Evolutionary conservation across 805 yeast genomes (phyloP).

Genomic region (Pichia thaimueangensis): DNA sequence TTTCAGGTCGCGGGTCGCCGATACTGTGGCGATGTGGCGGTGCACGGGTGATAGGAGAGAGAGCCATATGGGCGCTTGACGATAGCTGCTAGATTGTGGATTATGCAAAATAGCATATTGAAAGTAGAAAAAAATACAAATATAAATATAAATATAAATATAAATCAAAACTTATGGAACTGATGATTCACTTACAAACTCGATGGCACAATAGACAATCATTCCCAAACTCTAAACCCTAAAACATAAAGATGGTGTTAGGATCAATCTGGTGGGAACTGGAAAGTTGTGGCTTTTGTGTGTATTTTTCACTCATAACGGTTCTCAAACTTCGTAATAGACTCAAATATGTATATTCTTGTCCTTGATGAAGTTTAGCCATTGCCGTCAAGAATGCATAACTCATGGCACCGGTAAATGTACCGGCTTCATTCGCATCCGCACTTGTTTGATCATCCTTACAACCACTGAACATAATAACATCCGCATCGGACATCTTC

Average conservation of each 20-base stretch:
- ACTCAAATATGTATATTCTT: slow-evolving; percentile 50
- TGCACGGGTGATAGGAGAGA: background rate
- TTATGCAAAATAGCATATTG: too few species aligned
- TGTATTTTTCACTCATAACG: slow-evolving; percentile 54
- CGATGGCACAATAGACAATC: too few species aligned
- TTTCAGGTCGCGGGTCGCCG: too few species aligned
- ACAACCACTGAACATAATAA: slow-evolving; percentile 71
- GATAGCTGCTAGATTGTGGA: too few species aligned
- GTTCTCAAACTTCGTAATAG: slow-evolving; percentile 65
- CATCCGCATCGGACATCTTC: slow-evolving; percentile 73
- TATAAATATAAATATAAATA: too few species aligned
- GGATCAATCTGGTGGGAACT: slow-evolving; percentile 76
- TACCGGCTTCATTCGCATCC: slow-evolving; percentile 67
- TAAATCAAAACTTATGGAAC: too few species aligned
- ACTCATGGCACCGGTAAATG: slow-evolving; percentile 79
- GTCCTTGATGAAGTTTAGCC: slow-evolving; percentile 47
- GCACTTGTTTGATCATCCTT: slow-evolving; percentile 82
- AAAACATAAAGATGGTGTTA: slow-evolving; percentile 34
- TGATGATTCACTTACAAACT: too few species aligned
- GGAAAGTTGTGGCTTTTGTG: slow-evolving; percentile 80
- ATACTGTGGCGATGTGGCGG: background rate
- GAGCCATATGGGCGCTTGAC: too few species aligned
- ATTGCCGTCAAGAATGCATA: slow-evolving; percentile 68
- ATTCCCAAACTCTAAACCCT: background rate
- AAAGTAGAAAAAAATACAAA: too few species aligned